These are phyloP conservation scores for Saprolegnia diclina DNA, from an alignment of 352 stramenopile species.

Conservation along the genomic window DNA sequence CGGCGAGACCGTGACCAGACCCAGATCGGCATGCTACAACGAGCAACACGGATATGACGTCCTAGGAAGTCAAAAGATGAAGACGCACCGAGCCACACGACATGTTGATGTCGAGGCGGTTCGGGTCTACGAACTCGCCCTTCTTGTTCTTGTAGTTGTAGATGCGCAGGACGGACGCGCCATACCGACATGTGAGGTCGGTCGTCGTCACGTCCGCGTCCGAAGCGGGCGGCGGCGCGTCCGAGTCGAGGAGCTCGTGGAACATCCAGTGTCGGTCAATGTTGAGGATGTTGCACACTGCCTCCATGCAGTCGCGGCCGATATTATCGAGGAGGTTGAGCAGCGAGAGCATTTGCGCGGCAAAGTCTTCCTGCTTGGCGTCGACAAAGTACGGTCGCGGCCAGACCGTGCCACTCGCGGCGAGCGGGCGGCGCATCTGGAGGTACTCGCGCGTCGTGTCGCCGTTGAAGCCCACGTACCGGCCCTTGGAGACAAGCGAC, in stretches of 20 bases:
- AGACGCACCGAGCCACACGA: constrained; percentile 48
- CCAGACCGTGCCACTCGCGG: constrained; percentile 65
- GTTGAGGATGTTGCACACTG: constrained; percentile 63
- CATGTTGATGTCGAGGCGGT: constrained; percentile 43
- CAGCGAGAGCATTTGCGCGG: constrained; percentile 49
- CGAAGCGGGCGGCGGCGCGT: constrained; percentile 32
- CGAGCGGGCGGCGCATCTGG: constrained; percentile 61
- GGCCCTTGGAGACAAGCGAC: constrained; percentile 50
- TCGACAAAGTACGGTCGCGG: constrained; percentile 59
- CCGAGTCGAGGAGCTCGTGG: constrained; percentile 59
- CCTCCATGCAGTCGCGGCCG: constrained; percentile 66
- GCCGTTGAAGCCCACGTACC: constrained; percentile 63
- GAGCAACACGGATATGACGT: background rate
- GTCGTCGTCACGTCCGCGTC: constrained; percentile 29
- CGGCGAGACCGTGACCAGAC: constrained; percentile 72
- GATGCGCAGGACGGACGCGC: constrained; percentile 69
- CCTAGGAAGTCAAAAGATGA: background rate
- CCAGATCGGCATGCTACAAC: constrained; percentile 55
- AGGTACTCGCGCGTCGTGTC: constrained; percentile 77
- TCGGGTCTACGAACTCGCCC: constrained; percentile 17
- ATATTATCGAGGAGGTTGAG: constrained; percentile 59
- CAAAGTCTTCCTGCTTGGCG: constrained; percentile 39
- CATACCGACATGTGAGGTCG: constrained; percentile 66
- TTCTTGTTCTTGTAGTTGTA: constrained; percentile 82
- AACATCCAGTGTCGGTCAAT: constrained; percentile 60